A percentile compares a stretch with the other conserved stretches of the same genome.
phyloP scores from a whole-genome alignment of 106 monocot genomes.

The Vanilla planifolia region DNA sequence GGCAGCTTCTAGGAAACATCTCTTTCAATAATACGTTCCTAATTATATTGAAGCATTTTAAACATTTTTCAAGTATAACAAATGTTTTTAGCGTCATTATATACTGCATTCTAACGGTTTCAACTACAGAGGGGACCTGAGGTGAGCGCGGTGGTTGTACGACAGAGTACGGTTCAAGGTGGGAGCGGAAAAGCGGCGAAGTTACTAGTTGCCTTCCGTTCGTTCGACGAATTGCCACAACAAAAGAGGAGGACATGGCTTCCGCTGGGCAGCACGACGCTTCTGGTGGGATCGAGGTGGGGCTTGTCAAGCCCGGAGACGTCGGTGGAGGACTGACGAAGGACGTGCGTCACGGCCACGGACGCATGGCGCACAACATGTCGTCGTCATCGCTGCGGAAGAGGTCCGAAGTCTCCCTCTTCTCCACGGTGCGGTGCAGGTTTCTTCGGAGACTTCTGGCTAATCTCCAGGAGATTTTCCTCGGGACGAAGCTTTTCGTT shows the following conservation, averaged over 20 bases:
- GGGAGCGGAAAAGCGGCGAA: background rate
- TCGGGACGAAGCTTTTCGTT: slow-evolving; percentile 82
- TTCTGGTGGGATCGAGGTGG: background rate
- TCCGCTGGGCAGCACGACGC: background rate
- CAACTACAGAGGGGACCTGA: too few species aligned
- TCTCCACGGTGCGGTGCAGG: slow-evolving; percentile 40
- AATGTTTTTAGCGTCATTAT: background rate
- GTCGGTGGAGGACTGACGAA: slow-evolving; percentile 6
- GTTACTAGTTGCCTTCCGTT: background rate
- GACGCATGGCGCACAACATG: slow-evolving; percentile 61
- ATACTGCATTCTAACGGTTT: background rate
- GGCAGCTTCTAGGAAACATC: slow-evolving; percentile 8
- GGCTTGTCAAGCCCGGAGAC: slow-evolving; percentile 1
- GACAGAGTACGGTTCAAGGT: background rate
- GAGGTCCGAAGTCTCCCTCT: slow-evolving; percentile 42
- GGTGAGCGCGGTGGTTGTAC: too few species aligned
- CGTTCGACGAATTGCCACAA: slow-evolving; percentile 5
- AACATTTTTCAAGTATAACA: too few species aligned
- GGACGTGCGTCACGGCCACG: slow-evolving; percentile 30
- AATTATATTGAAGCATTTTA: too few species aligned
- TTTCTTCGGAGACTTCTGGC: slow-evolving; percentile 41
- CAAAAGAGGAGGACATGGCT: slow-evolving; percentile 1
- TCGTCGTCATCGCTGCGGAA: slow-evolving; percentile 59
- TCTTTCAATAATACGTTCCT: too few species aligned
- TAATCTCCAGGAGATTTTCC: slow-evolving; percentile 79